phyloP scores from a whole-genome alignment of 2,329 filamentous ascomycete species.

The Pseudogymnoascus verrucosus region DNA sequence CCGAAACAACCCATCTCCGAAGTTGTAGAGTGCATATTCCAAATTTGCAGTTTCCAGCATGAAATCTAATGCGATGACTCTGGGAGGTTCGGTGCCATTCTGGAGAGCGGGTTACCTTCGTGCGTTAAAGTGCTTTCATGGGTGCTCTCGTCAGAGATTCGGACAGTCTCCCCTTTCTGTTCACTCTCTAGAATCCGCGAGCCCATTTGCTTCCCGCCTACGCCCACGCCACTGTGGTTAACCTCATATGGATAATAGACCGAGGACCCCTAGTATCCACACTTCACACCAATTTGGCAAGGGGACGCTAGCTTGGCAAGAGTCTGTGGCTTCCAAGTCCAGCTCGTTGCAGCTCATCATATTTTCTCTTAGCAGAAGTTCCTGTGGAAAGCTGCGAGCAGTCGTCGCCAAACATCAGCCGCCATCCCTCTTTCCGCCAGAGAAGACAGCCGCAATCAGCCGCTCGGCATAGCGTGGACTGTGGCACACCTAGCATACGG shows the following conservation, averaged over 20 bases:
- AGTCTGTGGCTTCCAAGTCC: neutral
- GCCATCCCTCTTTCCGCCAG: constrained; percentile 7
- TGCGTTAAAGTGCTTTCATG: too few species aligned
- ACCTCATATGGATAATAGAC: neutral
- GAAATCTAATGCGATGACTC: too few species aligned
- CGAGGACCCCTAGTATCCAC: neutral
- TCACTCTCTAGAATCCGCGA: too few species aligned
- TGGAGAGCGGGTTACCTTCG: too few species aligned
- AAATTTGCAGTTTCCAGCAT: too few species aligned
- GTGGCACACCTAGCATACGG: constrained; percentile 15
- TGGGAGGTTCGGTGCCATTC: too few species aligned
- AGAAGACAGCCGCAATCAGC: constrained; percentile 12
- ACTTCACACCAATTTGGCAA: neutral
- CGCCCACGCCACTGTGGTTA: neutral
- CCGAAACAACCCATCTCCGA: too few species aligned
- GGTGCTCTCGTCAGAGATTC: too few species aligned
- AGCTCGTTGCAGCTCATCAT: neutral
- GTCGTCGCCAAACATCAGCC: neutral
- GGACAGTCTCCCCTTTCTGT: too few species aligned
- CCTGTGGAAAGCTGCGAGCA: neutral
- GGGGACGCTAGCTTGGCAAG: too few species aligned
- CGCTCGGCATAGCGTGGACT: constrained; percentile 16
- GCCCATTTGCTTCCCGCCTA: too few species aligned
- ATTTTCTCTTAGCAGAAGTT: neutral
- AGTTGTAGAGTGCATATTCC: too few species aligned